Conservation (phyloP, 1,284 basidiomycete species). For the Pascua sp. region DNA sequence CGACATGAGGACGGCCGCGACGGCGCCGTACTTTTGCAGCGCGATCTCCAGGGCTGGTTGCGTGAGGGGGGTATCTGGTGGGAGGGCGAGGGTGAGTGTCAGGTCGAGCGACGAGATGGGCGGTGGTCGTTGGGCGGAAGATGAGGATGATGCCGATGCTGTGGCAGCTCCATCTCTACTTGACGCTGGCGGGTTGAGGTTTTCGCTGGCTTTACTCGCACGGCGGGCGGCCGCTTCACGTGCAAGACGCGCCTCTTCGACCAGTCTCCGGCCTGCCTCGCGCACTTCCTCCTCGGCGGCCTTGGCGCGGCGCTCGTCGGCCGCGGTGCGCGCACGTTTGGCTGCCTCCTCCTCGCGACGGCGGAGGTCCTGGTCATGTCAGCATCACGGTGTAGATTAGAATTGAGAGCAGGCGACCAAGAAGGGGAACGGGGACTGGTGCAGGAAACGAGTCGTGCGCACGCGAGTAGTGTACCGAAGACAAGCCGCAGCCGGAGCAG, state of each 20-base stretch:
- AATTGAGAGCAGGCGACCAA: too few species aligned
- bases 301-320: conserved; percentile 49
- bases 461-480: too few species aligned
- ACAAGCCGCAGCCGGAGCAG: too few species aligned
- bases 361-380: conserved; percentile 63
- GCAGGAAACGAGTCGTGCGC: too few species aligned
- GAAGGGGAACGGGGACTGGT: too few species aligned
- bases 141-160: not conserved
- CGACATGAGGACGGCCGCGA: conserved; percentile 36
- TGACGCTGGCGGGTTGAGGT: too few species aligned
- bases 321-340: conserved; percentile 59
- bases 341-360: conserved; percentile 72
- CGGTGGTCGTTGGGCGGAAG: conserved; percentile 6
- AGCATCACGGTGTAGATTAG: not conserved
- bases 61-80: conserved; percentile 17
- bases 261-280: conserved; percentile 67
- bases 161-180: too few species aligned
- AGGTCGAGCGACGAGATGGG: conserved; percentile 41
- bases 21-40: conserved; percentile 37
- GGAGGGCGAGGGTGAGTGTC: conserved; percentile 41
- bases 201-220: too few species aligned
- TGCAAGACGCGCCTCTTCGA: conserved; percentile 56
- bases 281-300: conserved; percentile 69
- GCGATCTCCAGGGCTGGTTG: conserved; percentile 18
- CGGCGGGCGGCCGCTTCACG: conserved; percentile 14